Base-by-base conservation (phyloP, 2,329 filamentous ascomycete species). In the Pseudocercospora cruenta region DNA sequence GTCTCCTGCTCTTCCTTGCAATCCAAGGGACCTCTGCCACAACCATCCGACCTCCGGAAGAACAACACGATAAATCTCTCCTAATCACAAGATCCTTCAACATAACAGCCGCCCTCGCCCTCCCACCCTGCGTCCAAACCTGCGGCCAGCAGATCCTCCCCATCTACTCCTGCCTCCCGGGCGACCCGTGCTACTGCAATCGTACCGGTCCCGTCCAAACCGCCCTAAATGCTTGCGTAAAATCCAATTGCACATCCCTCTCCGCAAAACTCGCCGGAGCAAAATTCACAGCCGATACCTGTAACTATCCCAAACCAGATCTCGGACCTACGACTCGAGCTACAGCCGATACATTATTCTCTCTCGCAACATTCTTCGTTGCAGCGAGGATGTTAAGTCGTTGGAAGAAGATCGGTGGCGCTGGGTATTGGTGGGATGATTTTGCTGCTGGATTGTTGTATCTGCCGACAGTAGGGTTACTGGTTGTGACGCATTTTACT, bases 401-500 rank as follows among this genome's bases (percentile, higher is more conserved):
- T 22, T 62, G 26, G 19, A 49, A 31, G 16, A 33, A 31, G 10
- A n/a, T 62, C 4, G 53, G 45, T 7, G 60, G 60, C 4, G 47
- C 60, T 12, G 60, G 60, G 16, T 55, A 55, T 36, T 54, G 39
- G 53, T 21, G 28, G 47, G 60, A 62, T 26, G 60, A 62, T 39
- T 54, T 54, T 19, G 16, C 55, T 26, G 47, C 54, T 36, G 28
- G 14, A 7, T 22, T 62, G 36, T 36, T 54, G 1, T 16, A 39
- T 16, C 16, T 62, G 21, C 60, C 60, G 12, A 67, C 63, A 1
- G 55, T 67, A 6, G 62, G 53, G 53, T 67, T 69, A 59, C 67
- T 70, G 43, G 51, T 69, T 10, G 69, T 65, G 12, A 63, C 69
- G 10, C 65, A 67, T 31, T 60, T 67, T 26, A 60, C 68, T 28